These are phyloP conservation scores for Rhizopogon sp. DNA, from an alignment of 768 basidiomycete genomes.

Conservation along the genomic window DNA sequence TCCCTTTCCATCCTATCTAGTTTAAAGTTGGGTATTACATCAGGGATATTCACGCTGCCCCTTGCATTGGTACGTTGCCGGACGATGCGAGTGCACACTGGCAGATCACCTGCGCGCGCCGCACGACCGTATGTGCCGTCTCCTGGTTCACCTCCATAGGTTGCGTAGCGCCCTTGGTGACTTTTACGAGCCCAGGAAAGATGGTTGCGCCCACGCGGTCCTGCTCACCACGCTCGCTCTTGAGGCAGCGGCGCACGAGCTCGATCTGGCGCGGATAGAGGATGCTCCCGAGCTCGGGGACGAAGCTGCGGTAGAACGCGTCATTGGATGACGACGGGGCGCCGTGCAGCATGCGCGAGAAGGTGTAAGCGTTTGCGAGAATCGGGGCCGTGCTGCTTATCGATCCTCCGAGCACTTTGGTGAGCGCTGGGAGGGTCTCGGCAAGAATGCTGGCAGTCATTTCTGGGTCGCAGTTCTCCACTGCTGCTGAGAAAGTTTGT, in stretches of 20 bases:
- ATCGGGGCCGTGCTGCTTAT: slow-evolving; percentile 46
- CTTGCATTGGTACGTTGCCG: slow-evolving; percentile 1
- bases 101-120: slow-evolving; percentile 83
- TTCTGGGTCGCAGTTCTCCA: slow-evolving; percentile 69
- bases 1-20: slow-evolving; percentile 1
- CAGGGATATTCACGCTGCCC: not conserved
- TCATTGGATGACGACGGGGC: slow-evolving; percentile 50
- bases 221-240: slow-evolving; percentile 65
- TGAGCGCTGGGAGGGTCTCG: slow-evolving; percentile 68
- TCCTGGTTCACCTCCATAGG: slow-evolving; percentile 36
- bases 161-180: slow-evolving; percentile 39
- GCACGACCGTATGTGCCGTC: slow-evolving; percentile 66
- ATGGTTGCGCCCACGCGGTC: slow-evolving; percentile 81
- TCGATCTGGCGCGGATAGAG: slow-evolving; percentile 80
- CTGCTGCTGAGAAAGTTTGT: slow-evolving; percentile 85
- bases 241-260: slow-evolving; percentile 76
- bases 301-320: slow-evolving; percentile 82
- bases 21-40: not conserved
- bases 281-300: slow-evolving; percentile 73
- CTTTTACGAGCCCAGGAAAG: slow-evolving; percentile 86
- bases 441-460: slow-evolving; percentile 62
- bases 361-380: slow-evolving; percentile 69
- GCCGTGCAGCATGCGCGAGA: slow-evolving; percentile 84
- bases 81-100: slow-evolving; percentile 61
- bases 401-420: slow-evolving; percentile 42